Base-by-base conservation (phyloP, 1,284 basidiomycete genomes). In the Rhodofomes roseus region DNA sequence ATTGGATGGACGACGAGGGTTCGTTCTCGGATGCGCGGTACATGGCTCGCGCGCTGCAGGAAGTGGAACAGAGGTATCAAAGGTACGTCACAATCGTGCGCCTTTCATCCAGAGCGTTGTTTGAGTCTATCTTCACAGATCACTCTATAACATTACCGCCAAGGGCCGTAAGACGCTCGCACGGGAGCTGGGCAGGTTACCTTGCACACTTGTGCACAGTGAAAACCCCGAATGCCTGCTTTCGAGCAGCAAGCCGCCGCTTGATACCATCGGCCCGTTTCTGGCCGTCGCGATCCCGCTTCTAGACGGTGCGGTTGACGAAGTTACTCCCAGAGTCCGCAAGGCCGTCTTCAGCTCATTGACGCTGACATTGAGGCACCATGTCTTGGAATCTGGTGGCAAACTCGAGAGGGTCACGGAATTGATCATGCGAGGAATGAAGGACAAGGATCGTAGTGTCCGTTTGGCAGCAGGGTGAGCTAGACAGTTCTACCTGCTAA, bases 401-500 rank as follows among this genome's bases (percentile, higher is more conserved):
- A 69, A 76, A 16, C 65, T 82, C 40, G 74, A 79, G 20, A 69
- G 72, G 16, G 64, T 76, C 0, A 56, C 73, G 4, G 73, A 79
- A 18, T 64, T 82, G 6, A 70, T 85, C 2, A 73, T 78, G 58
- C 73, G 71, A 29, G 83, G 83, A 4, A 66, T 90, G 62, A 73
- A 69, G 18, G 80, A 89, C 64, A 69, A 68, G 41, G 80, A 88
- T 61, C 79, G 90, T 58, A 78, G 77, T 44, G 82, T 86, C 16
- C 80, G 90, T 36, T 70, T 92, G 20, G 77, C 77, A 62, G 86
- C 89, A 55, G 90, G 90, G 90, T 91, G 68, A 62, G 81, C 73
- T 9, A 41, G 36, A 5, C 11, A 5, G 31, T 34, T 11, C 11
- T 11, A 50, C 16, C 43, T 36, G 20, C n/a, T 52, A 23, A 36